Base-by-base conservation (phyloP, 2,329 filamentous ascomycete genomes). In the Xylaria sp. region DNA sequence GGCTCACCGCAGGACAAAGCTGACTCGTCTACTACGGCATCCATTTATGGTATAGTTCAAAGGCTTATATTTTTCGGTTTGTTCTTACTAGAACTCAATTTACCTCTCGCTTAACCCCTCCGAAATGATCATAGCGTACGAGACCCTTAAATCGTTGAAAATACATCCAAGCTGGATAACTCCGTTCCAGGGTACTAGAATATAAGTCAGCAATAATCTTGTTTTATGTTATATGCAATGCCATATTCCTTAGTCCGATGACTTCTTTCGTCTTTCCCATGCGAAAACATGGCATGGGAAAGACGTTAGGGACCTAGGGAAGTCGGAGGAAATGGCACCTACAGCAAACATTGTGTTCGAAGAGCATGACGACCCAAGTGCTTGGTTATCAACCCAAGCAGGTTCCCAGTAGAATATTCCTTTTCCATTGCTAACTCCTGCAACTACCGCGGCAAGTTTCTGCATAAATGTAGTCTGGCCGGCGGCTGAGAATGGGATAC, bases 371-470 rank as follows among this genome's bases (percentile, higher is more conserved):
- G 89, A 91, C 1, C 90, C 90, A 60, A 92, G 78, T 0, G 79
- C 85, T 12, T 86, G 84, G 78, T 92, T 93, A 50, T 88, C 83
- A 70, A 92, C 82, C 90, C 90, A 93, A 0, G 87, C 88, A 0
- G 90, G 90, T 77, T 93, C 91, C 91, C 91, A 93, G 72, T 93
- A 93, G 70, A 90, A 92, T 8, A 93, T 53, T 0, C 90, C 91
- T 32, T 82, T 78, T 0, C 89, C 89, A 1, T 84, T 84, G 1
- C 78, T 82, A 0, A 88, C 84, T 1, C 80, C 83, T 1, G 82
- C 80, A 0, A 92, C 85, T 0, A 88, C 81, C 1, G 81, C 81
- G 0, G 89, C 89, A 21, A 93, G 83, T 66, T 85, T 80, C 78
- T 87, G 82, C 62, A 93, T 79, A 79, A 89, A 93, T 1, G 82